Evolutionary conservation across 768 basidiomycete genomes (phyloP), one percentile per base, ranked within the genome.

Genomic region (Lactarius indigo): DNA sequence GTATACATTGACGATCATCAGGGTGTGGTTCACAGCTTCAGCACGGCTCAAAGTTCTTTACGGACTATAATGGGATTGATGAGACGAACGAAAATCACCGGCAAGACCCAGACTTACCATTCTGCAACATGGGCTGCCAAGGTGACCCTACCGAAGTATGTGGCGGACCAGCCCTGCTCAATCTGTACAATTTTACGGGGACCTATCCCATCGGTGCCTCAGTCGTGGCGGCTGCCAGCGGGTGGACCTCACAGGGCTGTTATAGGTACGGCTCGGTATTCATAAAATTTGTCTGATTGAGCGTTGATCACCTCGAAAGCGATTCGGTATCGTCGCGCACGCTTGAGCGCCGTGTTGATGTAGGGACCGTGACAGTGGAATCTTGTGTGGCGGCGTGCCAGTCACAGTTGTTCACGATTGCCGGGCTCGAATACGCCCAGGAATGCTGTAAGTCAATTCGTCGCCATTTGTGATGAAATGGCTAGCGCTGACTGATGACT

Each of bases 361-460:
- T 44, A 15, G 60, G 44, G 18, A 58, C 50, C 28, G 39, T 57
- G 5, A 64, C 63, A 23, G 63, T 58, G 55, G 56, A 64, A 33
- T 31, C 44, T 5, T 64, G 64, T 57, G 47, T 57, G 2, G 20
- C 12, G 2, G 64, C 42, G 1, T 64, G 64, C 18, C 54, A 56
- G 8, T n/a, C 55, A 18, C 28, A 28, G 10, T 30, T 18, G 15
- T 64, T 52, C 44, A 13, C 28, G 33, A 31, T 64, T 8, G 64
- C 64, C 1, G 64, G 64, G 9, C 44, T 64, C 5, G 64, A 64
- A 37, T 57, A 17, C 7, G 64, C 56, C 8, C 5, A 44, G 6
- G 57, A 58, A 30, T 64, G 64, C 57, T 64, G 64, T 64, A 44
- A 5, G 64, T 47, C 6, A 39, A 33, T 18, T 15, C 10, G 6